These are phyloP conservation scores for Anaeromyces robustus DNA, from an alignment of 192 early-diverging fungal genomes.

Conservation along the genomic window DNA sequence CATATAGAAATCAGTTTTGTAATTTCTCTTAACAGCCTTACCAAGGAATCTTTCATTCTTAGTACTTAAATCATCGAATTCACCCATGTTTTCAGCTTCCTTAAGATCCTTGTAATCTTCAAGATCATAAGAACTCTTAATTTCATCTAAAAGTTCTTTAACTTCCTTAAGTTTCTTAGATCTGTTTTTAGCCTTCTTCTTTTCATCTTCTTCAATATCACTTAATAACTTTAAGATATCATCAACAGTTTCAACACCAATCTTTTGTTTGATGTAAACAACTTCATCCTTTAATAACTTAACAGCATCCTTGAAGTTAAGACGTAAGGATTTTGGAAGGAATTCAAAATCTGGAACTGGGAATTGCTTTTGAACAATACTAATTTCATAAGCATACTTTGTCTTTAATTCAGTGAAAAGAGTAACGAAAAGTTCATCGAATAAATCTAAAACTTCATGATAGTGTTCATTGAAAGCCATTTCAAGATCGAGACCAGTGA, in stretches of 20 bases:
- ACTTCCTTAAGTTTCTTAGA: neutral
- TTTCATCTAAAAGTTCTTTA: neutral
- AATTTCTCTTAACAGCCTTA: conserved; percentile 77
- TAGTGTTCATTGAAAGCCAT: conserved; percentile 99
- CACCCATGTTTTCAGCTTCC: conserved; percentile 23
- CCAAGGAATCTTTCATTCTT: conserved; percentile 74
- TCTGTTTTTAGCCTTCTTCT: neutral
- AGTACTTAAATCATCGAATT: conserved; percentile 87
- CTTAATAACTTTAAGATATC: neutral
- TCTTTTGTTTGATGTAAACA: conserved; percentile 37
- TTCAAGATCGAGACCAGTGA: conserved; percentile 94
- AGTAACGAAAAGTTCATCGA: conserved; percentile 82
- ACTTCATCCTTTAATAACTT: conserved; percentile 74
- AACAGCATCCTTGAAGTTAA: conserved; percentile 82
- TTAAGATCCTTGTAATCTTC: neutral
- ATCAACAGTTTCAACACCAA: neutral
- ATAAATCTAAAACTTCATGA: conserved; percentile 86
- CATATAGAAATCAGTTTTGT: conserved; percentile 96
- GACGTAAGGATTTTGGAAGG: conserved; percentile 60
- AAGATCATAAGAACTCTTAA: neutral
- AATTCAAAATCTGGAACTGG: conserved; percentile 83
- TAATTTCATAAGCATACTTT: conserved; percentile 69
- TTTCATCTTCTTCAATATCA: neutral
- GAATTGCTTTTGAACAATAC: conserved; percentile 71
- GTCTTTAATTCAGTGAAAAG: conserved; percentile 81